Base-by-base conservation (phyloP, 2,329 filamentous ascomycete genomes). In the Periconia sp. region DNA sequence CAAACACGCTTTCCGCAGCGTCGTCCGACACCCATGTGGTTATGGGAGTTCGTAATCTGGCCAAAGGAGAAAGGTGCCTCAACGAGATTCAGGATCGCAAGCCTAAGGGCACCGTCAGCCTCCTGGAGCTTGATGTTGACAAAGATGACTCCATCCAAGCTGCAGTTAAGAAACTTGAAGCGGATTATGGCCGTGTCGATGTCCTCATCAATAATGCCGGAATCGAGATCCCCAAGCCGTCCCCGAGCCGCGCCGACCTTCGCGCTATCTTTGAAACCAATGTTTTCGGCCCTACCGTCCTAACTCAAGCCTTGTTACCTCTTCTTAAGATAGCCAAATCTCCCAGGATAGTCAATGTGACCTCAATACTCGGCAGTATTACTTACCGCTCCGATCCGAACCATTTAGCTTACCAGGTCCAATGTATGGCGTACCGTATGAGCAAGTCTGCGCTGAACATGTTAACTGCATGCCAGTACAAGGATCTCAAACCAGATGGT, bases 171-270 rank as follows among this genome's bases (percentile, higher is more conserved):
- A 59, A 59, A 19, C 48, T 71, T 13, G 57, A 51, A 43, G 26
- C 57, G 8, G 56, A 61, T 4, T 65, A 55, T 21, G 56, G 53
- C 25, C 54, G 46, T n/a, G 79, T 95, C 59, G 88, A 95, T 72
- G 88, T 95, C 43, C 74, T 95, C 26, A 73, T 95, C 74, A 95
- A 95, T 78, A 95, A 95, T 68, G 90, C 91, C 21, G 90, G 89
- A 13, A 31, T 31, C 13, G 69, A 73, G 16, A 29, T 26, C 4
- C 46, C 58, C 23, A 25, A 29, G 5, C 37, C 45, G 3, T 32
- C 44, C 12, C n/a, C 40, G 13, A 36, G 39, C 9, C 63, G 63
- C 11, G 48, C 50, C 0, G 28, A 25, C 7, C 35, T 69, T 3
- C 56, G 57, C 13, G 40, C 36, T 3, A 52, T 46, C 7, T 61